Evolutionary conservation across 768 basidiomycete genomes (phyloP).

Genomic region (Chiua virens): DNA sequence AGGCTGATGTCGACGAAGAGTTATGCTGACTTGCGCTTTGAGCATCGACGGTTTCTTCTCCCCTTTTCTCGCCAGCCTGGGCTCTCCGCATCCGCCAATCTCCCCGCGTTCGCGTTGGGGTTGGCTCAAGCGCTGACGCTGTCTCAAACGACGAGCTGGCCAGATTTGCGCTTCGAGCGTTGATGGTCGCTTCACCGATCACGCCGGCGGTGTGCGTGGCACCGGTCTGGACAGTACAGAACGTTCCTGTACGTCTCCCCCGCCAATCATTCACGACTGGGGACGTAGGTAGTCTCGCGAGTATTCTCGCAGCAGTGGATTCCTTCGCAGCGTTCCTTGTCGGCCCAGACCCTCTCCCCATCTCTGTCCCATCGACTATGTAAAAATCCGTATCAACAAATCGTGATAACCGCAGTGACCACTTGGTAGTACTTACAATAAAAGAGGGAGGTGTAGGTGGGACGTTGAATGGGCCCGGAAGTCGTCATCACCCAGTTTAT

Average conservation of each 20-base stretch:
- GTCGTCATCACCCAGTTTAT: conserved; percentile 3
- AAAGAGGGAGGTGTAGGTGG: conserved; percentile 5
- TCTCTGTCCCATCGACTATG: conserved; percentile 11
- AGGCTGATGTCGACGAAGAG: neutral
- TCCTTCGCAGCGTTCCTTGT: conserved; percentile 5
- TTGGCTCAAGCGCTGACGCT: no score
- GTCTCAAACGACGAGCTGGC: no score
- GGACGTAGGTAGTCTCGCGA: conserved; percentile 1
- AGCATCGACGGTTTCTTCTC: neutral
- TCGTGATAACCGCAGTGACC: neutral
- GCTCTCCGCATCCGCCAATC: no score
- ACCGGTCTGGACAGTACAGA: no score
- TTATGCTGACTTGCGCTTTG: neutral
- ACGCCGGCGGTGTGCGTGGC: no score
- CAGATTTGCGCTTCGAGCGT: no score
- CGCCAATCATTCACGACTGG: no score
- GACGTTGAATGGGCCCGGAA: conserved; percentile 4
- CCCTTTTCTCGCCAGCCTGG: neutral
- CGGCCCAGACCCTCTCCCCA: conserved; percentile 10
- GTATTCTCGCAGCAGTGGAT: conserved; percentile 13
- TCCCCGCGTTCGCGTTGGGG: no score
- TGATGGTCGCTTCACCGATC: no score
- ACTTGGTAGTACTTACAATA: conserved; percentile 14
- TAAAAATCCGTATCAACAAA: neutral
- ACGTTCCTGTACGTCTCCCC: no score